These are phyloP conservation scores for Erigeron philadelphicus DNA, from an alignment of 140 eudicot genomes.

Conservation along the genomic window DNA sequence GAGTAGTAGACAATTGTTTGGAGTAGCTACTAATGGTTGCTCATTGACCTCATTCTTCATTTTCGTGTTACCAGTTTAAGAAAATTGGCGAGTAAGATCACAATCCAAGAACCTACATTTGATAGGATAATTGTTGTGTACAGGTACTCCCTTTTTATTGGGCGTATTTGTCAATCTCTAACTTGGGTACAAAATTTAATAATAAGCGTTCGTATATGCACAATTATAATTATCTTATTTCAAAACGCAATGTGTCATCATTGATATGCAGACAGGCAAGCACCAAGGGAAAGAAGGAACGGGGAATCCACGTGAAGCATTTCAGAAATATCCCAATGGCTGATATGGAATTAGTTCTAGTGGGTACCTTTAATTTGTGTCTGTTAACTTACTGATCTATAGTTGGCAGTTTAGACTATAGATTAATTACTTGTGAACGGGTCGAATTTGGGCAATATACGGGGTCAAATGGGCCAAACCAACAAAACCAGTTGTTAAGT, in stretches of 20 bases:
- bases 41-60: constrained; percentile 7
- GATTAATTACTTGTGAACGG: background rate
- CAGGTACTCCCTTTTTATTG: constrained; percentile 49
- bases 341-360: constrained; percentile 93
- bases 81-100: constrained; percentile 59
- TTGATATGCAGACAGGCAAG: constrained; percentile 56
- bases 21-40: background rate
- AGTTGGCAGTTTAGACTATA: background rate
- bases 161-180: background rate
- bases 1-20: background rate
- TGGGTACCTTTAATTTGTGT: constrained; percentile 29
- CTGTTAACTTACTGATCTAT: background rate
- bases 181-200: constrained; percentile 2
- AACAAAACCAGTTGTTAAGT: background rate
- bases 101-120: constrained; percentile 94
- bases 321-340: constrained; percentile 96
- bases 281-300: constrained; percentile 42
- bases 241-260: constrained; percentile 1
- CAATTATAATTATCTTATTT: background rate
- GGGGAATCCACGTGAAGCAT: constrained; percentile 90
- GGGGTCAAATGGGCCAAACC: background rate
- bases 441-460: background rate
- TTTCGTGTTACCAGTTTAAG: constrained; percentile 45
- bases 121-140: constrained; percentile 91
- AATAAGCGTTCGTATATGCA: background rate